phyloP scores from a whole-genome alignment of 345 rosid species.

The Euphorbia tirucalli region DNA sequence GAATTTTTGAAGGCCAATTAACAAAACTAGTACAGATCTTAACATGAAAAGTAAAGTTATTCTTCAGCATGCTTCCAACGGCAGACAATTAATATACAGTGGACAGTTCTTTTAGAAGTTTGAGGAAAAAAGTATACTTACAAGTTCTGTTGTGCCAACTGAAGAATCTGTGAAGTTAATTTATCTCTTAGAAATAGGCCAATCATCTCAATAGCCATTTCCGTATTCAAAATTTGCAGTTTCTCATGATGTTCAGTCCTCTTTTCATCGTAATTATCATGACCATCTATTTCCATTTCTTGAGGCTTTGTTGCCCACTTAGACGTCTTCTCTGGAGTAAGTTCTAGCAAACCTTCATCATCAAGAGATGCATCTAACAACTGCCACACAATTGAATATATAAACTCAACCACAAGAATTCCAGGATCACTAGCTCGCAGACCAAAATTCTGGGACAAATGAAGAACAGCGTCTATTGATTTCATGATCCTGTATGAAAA shows the following conservation, averaged over 20 bases:
- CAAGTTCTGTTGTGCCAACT: constrained; percentile 73
- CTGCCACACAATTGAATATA: constrained; percentile 77
- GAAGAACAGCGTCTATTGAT: constrained; percentile 65
- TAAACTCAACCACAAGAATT: constrained; percentile 62
- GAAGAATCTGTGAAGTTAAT: constrained; percentile 71
- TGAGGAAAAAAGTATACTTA: constrained; percentile 21
- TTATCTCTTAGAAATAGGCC: constrained; percentile 65
- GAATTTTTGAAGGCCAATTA: constrained; percentile 1
- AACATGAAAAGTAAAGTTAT: neutral
- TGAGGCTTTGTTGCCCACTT: constrained; percentile 53
- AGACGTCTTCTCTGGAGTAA: constrained; percentile 55
- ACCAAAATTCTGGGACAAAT: constrained; percentile 76
- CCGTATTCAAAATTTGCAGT: constrained; percentile 60
- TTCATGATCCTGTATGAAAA: constrained; percentile 65
- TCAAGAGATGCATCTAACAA: constrained; percentile 88
- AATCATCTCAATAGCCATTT: constrained; percentile 72
- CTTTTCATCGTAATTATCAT: constrained; percentile 44
- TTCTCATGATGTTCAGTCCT: constrained; percentile 47
- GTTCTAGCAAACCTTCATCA: constrained; percentile 86
- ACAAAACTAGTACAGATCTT: neutral
- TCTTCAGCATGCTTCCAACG: neutral
- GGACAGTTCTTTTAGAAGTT: neutral
- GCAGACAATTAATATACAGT: neutral
- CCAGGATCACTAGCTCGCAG: constrained; percentile 61
- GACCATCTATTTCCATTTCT: constrained; percentile 68